Evolutionary conservation across 306 rosid species (phyloP).

Genomic region (Calophaca sinica): DNA sequence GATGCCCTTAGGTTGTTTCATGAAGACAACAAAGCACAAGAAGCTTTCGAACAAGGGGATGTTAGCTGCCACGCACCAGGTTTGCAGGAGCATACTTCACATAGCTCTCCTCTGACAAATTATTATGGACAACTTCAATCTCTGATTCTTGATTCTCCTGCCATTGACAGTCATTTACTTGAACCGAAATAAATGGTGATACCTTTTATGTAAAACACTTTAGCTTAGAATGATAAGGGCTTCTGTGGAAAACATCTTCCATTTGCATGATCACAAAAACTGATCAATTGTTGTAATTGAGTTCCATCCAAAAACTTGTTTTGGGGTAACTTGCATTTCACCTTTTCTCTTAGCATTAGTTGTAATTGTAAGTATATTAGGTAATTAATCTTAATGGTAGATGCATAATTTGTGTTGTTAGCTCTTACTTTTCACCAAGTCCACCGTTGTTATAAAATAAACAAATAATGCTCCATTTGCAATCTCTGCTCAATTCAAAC

Average conservation of each 20-base stretch:
- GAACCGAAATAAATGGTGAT: constrained; percentile 42
- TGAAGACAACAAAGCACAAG: constrained; percentile 54
- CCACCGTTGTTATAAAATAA: neutral
- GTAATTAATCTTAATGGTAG: neutral
- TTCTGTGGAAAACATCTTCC: neutral
- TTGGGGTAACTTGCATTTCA: constrained; percentile 12
- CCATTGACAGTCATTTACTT: constrained; percentile 51
- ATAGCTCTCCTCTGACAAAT: constrained; percentile 46
- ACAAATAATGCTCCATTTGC: neutral
- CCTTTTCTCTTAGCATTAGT: constrained; percentile 7
- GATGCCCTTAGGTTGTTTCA: constrained; percentile 69
- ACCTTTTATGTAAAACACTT: constrained; percentile 11
- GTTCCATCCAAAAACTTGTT: neutral
- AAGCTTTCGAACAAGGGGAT: constrained; percentile 44
- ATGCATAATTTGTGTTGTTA: constrained; percentile 13
- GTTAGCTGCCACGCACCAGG: constrained; percentile 28
- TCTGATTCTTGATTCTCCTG: constrained; percentile 60
- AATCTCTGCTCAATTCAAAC: neutral
- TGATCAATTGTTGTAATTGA: constrained; percentile 12
- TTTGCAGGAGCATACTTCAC: constrained; percentile 49
- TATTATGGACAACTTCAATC: constrained; percentile 59
- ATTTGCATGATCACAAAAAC: constrained; percentile 19
- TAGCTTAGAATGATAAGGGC: constrained; percentile 36
- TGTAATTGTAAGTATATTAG: constrained; percentile 1
- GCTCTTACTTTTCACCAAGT: constrained; percentile 1